phyloP scores from a whole-genome alignment of 768 basidiomycete genomes.

The Trametes gibbosa region DNA sequence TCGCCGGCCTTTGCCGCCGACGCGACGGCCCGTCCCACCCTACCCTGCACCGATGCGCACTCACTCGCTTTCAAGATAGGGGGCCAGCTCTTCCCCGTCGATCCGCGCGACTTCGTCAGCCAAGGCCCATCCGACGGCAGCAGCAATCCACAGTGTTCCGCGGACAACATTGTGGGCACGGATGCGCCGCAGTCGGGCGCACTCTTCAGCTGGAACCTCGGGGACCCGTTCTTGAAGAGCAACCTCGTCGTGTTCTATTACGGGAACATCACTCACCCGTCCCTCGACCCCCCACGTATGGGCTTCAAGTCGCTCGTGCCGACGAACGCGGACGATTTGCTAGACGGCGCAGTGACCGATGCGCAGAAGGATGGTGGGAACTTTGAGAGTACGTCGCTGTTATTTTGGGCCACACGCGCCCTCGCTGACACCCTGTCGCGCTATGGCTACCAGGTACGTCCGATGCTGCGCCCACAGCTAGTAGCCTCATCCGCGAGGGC shows the following conservation, averaged over 20 bases:
- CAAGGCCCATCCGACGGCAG: conserved; percentile 34
- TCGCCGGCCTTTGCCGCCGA: conserved; percentile 32
- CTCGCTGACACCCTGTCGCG: neutral
- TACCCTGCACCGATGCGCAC: conserved; percentile 61
- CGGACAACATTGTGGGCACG: conserved; percentile 55
- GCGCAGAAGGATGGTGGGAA: conserved; percentile 29
- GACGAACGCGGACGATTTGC: conserved; percentile 43
- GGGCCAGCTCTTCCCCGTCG: conserved; percentile 69
- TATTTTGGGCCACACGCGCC: neutral
- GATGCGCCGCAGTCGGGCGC: conserved; percentile 60
- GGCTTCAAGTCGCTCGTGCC: conserved; percentile 74
- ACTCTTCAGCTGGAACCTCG: conserved; percentile 75
- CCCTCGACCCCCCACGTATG: conserved; percentile 63
- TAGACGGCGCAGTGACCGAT: conserved; percentile 35
- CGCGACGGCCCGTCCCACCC: conserved; percentile 30
- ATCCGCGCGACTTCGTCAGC: conserved; percentile 67
- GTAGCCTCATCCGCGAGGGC: conserved; percentile 9
- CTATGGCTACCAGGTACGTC: neutral
- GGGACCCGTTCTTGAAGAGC: conserved; percentile 75
- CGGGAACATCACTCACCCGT: conserved; percentile 69
- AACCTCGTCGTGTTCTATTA: conserved; percentile 74
- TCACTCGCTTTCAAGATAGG: conserved; percentile 66
- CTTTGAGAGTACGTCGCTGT: conserved; percentile 8
- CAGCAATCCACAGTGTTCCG: conserved; percentile 43
- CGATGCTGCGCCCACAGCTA: conserved; percentile 11